Evolutionary conservation across 2,329 filamentous ascomycete genomes (phyloP).

Genomic region (Fusarium mangiferae): DNA sequence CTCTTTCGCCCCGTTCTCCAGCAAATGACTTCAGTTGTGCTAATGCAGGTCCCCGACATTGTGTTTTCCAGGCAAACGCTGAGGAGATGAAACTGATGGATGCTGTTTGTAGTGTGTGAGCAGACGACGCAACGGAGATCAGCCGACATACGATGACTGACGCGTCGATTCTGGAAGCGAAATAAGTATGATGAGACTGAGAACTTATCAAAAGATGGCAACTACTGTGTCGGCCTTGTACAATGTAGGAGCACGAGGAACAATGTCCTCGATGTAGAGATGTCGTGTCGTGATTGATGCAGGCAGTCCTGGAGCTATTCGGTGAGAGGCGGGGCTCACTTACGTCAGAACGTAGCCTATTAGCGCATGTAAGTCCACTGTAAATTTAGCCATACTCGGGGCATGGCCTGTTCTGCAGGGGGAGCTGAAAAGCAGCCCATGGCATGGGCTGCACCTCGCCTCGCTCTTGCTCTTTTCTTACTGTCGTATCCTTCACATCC

Average conservation of each 20-base stretch:
- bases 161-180: neutral
- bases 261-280: neutral
- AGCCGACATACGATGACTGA: neutral
- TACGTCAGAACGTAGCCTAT: neutral
- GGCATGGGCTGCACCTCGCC: neutral
- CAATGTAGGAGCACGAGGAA: neutral
- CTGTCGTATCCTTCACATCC: neutral
- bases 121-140: neutral
- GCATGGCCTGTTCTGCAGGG: neutral
- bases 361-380: neutral
- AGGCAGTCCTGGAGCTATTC: neutral
- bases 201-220: neutral
- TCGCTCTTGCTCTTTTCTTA: neutral
- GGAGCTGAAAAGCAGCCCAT: neutral
- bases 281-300: neutral
- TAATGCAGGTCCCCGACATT: neutral
- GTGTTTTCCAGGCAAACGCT: neutral
- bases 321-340: neutral
- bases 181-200: accelerated
- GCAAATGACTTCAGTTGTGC: neutral
- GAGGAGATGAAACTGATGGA: neutral
- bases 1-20: neutral
- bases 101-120: neutral
- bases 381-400: neutral
- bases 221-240: neutral